These are phyloP conservation scores for Metarhizium brunneum DNA, from an alignment of 2,329 filamentous ascomycete genomes.

Conservation along the genomic window DNA sequence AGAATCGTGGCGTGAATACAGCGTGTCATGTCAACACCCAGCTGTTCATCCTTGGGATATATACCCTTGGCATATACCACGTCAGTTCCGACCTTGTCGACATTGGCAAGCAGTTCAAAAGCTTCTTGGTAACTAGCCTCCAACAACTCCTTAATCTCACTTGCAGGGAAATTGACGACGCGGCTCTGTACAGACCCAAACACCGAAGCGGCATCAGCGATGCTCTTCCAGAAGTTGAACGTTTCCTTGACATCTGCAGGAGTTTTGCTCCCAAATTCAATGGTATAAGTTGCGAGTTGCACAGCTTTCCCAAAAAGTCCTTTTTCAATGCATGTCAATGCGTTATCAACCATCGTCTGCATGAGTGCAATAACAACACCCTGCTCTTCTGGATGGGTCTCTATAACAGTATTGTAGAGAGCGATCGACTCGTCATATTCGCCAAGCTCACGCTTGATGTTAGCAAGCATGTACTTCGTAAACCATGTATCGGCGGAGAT, in stretches of 20 bases:
- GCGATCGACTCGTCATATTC: slow-evolving; percentile 75
- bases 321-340: slow-evolving; percentile 66
- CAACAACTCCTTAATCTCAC: slow-evolving; percentile 50
- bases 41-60: slow-evolving; percentile 36
- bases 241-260: slow-evolving; percentile 53
- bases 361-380: slow-evolving; percentile 81
- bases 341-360: slow-evolving; percentile 78
- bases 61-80: slow-evolving; percentile 35
- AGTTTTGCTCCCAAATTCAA: slow-evolving; percentile 58
- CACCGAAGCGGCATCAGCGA: slow-evolving; percentile 79
- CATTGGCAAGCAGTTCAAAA: slow-evolving; percentile 54
- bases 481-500: slow-evolving; percentile 74
- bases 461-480: slow-evolving; percentile 91
- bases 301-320: slow-evolving; percentile 80
- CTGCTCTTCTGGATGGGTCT: slow-evolving; percentile 61
- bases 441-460: slow-evolving; percentile 87
- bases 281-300: slow-evolving; percentile 57
- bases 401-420: slow-evolving; percentile 67
- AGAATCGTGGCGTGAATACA: slow-evolving; percentile 67
- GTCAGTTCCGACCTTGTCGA: slow-evolving; percentile 53
- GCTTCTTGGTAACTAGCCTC: slow-evolving; percentile 39
- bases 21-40: slow-evolving; percentile 42
- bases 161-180: slow-evolving; percentile 50
- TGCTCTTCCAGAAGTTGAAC: slow-evolving; percentile 92
- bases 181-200: slow-evolving; percentile 72